Evolutionary conservation across 2,329 filamentous ascomycete genomes (phyloP), one percentile per base, ranked within the genome.

Genomic region (Fusarium poae): DNA sequence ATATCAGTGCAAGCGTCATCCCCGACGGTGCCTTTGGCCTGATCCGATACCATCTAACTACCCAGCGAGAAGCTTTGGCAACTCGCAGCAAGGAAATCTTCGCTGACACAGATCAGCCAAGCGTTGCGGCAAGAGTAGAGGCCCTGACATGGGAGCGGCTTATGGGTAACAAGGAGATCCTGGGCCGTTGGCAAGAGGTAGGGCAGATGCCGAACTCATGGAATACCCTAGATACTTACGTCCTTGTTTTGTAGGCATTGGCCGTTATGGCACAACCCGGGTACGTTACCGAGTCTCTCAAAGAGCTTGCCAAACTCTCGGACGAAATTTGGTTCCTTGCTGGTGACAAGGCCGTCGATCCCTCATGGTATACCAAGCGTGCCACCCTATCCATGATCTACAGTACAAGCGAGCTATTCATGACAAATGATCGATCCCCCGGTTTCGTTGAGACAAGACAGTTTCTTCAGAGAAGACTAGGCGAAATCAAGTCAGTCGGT

Each of bases 281-380:
- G 63, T 91, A 95, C 78, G 86, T 97, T 34, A 88, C 93, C 0
- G 81, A 88, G 11, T 94, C 94, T 0, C 77, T 97, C 5, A 85
- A 85, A 44, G 96, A 98, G 81, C 87, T 99, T 6, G 89, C 91
- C 42, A 84, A 87, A 50, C 88, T 99, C 6, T 87, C 91, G n/a
- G 95, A 97, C 78, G 96, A 99, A 79, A 97, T 99, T 52, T 92
- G 92, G 85, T 94, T 92, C 75, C 87, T 97, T 6, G 88, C 95
- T 0, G 93, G 93, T 51, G 96, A 98, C 79, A 84, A 82, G 23
- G 87, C 90, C 23, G 92, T 97, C 63, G 94, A 98, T 79, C 87
- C 88, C 6, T 90, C 89, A 6, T 99, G 96, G 96, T 99, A 99
- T 75, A 83, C 85, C 58, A 88, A 88, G 76, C 85, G 87, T 49